Conservation (phyloP, 305 asterid species). For the Fraxinus velutina region DNA sequence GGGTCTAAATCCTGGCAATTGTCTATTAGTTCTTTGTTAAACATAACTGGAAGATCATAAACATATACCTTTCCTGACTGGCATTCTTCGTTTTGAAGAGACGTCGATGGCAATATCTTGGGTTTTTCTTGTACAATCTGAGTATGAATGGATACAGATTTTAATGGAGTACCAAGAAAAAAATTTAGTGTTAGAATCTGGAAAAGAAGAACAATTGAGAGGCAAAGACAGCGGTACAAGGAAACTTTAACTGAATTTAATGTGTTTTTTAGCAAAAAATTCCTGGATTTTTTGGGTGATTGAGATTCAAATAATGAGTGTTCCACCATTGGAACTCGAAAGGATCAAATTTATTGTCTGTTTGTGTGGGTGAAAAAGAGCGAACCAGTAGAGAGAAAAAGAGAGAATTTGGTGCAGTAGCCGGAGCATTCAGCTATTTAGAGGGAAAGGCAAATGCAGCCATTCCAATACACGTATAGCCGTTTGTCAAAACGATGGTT, state of each 20-base stretch:
- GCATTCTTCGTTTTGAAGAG: slow-evolving; percentile 15
- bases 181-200: slow-evolving; percentile 33
- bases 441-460: background rate
- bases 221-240: slow-evolving; percentile 27
- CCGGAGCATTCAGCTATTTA: background rate
- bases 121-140: no score
- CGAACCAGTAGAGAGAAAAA: background rate
- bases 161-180: slow-evolving; percentile 11
- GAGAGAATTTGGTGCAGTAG: background rate
- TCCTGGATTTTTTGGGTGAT: slow-evolving; percentile 26
- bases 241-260: slow-evolving; percentile 13
- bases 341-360: background rate
- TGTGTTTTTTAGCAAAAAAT: background rate
- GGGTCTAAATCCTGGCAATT: slow-evolving; percentile 46
- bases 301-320: slow-evolving; percentile 19
- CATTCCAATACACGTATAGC: background rate
- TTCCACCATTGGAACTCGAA: slow-evolving; percentile 20
- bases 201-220: slow-evolving; percentile 34
- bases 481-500: background rate
- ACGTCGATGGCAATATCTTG: background rate
- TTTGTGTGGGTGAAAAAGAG: background rate
- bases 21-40: slow-evolving; percentile 42
- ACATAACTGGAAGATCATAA: slow-evolving; percentile 49
- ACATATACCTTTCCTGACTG: slow-evolving; percentile 41
- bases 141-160: background rate